Evolutionary conservation across 108 stramenopile species (phyloP), one percentile per base, ranked within the genome.

Genomic region (Nitzschia inconspicua): DNA sequence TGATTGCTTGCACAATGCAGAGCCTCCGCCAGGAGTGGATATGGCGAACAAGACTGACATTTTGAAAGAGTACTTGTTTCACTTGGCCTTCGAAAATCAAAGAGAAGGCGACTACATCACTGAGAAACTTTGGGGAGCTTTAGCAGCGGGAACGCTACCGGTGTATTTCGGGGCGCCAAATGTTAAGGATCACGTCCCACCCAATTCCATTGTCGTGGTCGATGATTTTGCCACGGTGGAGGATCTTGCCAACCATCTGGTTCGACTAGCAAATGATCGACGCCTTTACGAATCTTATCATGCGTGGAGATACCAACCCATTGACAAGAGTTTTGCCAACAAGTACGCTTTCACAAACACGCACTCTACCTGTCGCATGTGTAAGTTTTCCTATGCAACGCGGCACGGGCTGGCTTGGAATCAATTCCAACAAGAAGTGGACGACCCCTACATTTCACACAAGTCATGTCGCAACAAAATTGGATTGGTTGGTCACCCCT

Each of bases 131-230:
- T 89, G 84, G 84, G 76, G 75, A 8, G 44, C 88, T 7, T 57
- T 86, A 3, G 51, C 36, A 22, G 18, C 77, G 32, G 88, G 88
- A 3, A 73, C 80, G 3, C 18, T 89, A 22, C 88, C 88, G 3
- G 76, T 89, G 0, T 86, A 86, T 42, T 67, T 71, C 26, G 90
- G 90, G 10, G 84, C 84, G 0, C 72, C 73, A 20, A 91, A 91
- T 62, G 61, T 81, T 35, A 61, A 61, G 37, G 78, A 84, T 0
- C 84, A 85, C 60, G 72, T 75, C n/a, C 86, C 84, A 10, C 25
- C 48, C n/a, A 20, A 82, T 56, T 78, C 78, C 39, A 63, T 78
- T 27, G 80, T 84, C 31, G 57, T 63, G 28, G 79, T 73, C 3
- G 55, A 77, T 48, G 88, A 85, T 44, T 85, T 83, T 67, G 43